These are phyloP conservation scores for Albugo laibachii DNA, from an alignment of 352 stramenopile genomes.

Conservation along the genomic window DNA sequence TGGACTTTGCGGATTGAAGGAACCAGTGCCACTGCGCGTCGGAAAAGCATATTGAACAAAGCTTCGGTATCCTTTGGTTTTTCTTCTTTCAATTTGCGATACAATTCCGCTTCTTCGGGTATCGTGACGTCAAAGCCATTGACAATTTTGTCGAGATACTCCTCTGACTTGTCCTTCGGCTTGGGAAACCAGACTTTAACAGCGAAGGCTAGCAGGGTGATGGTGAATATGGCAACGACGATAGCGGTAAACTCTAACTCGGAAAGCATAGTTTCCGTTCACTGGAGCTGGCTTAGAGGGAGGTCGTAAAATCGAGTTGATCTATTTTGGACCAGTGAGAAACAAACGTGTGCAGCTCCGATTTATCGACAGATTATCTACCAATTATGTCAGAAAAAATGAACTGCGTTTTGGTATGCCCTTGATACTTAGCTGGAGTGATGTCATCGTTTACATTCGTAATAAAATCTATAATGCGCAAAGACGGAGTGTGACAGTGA, in stretches of 20 bases:
- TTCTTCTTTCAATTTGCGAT: conserved; percentile 47
- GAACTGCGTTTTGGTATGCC: too few relatives aligned
- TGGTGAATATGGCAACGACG: conserved; percentile 29
- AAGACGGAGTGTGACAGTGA: too few relatives aligned
- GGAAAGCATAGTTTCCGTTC: conserved; percentile 1
- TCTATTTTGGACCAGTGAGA: too few relatives aligned
- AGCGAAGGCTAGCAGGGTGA: conserved; percentile 36
- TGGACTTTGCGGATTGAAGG: conserved; percentile 78
- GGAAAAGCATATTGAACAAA: conserved; percentile 67
- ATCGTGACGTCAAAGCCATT: conserved; percentile 78
- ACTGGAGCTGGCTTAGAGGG: neutral
- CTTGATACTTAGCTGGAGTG: too few relatives aligned
- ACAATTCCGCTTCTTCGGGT: conserved; percentile 59
- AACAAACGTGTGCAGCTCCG: too few relatives aligned
- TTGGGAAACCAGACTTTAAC: conserved; percentile 48
- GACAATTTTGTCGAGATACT: conserved; percentile 74
- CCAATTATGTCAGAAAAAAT: too few relatives aligned
- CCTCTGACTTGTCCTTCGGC: conserved; percentile 46
- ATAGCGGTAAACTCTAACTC: conserved; percentile 59
- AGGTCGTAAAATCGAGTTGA: too few relatives aligned
- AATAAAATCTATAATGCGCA: too few relatives aligned
- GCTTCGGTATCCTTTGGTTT: conserved; percentile 38
- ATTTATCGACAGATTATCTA: too few relatives aligned
- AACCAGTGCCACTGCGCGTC: conserved; percentile 62
- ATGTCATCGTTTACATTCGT: too few relatives aligned